These are phyloP conservation scores for Suillus hirtellus DNA, from an alignment of 768 basidiomycete genomes.

Conservation along the genomic window DNA sequence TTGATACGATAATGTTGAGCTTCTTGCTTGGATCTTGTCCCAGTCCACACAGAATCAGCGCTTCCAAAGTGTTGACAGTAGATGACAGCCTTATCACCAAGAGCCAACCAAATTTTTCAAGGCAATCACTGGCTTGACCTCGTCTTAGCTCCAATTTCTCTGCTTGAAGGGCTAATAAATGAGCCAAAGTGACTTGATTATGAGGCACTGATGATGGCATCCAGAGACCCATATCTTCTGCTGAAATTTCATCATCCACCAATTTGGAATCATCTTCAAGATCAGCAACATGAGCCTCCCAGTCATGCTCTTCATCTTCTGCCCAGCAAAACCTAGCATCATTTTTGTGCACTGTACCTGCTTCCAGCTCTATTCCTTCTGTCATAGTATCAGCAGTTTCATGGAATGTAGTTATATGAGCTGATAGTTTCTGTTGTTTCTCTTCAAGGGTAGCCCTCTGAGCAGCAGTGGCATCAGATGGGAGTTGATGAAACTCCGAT, in stretches of 20 bases:
- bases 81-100: constrained; percentile 13
- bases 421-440: constrained; percentile 3
- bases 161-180: background rate
- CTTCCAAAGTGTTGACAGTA: constrained; percentile 9
- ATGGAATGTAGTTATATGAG: constrained; percentile 1
- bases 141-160: constrained; percentile 10
- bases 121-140: constrained; percentile 14
- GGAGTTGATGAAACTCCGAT: constrained; percentile 1
- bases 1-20: background rate
- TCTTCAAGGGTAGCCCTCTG: constrained; percentile 1
- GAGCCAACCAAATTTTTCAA: constrained; percentile 8
- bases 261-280: background rate
- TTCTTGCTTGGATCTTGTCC: constrained; percentile 11
- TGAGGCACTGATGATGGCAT: constrained; percentile 11
- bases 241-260: constrained; percentile 1
- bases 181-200: background rate
- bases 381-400: constrained; percentile 5
- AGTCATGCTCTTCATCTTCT: background rate
- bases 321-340: background rate
- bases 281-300: background rate
- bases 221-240: constrained; percentile 10
- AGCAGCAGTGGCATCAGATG: constrained; percentile 4
- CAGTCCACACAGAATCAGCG: constrained; percentile 7
- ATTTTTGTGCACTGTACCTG: background rate
- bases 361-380: background rate